phyloP scores from a whole-genome alignment of 2,329 filamentous ascomycete species.

The Venturia nashicola region DNA sequence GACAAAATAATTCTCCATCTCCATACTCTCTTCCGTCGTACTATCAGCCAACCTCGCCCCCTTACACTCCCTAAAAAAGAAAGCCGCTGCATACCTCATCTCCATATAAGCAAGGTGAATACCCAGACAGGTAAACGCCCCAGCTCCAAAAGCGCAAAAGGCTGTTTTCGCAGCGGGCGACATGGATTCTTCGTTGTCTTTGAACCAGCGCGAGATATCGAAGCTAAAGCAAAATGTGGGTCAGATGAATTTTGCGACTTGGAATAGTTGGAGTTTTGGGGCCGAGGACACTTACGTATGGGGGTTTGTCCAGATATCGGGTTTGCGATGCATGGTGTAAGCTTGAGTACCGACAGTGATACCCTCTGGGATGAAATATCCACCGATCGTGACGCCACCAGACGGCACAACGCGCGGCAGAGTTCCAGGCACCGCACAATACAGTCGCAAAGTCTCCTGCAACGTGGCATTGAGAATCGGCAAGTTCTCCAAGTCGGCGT shows the following conservation, averaged over 20 bases:
- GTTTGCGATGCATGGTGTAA: slow-evolving; percentile 8
- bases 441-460: slow-evolving; percentile 49
- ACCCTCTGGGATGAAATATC: slow-evolving; percentile 5
- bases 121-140: slow-evolving; percentile 56
- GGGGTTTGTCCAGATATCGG: neutral
- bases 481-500: slow-evolving; percentile 27
- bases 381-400: slow-evolving; percentile 4
- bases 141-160: slow-evolving; percentile 60
- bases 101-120: slow-evolving; percentile 54
- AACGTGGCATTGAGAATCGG: slow-evolving; percentile 46
- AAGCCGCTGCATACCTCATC: slow-evolving; percentile 37
- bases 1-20: slow-evolving; percentile 9
- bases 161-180: slow-evolving; percentile 32
- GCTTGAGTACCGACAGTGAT: slow-evolving; percentile 8
- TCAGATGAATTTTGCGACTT: too few species aligned
- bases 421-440: slow-evolving; percentile 49
- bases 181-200: slow-evolving; percentile 12
- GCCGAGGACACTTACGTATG: neutral
- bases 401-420: slow-evolving; percentile 43
- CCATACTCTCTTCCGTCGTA: slow-evolving; percentile 9
- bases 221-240: slow-evolving; percentile 15
- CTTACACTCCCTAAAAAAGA: slow-evolving; percentile 37
- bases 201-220: slow-evolving; percentile 21
- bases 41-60: slow-evolving; percentile 1
- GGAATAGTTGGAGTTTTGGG: too few species aligned